Base-by-base conservation (phyloP, 1,284 basidiomycete species). In the Schizophyllum commune region DNA sequence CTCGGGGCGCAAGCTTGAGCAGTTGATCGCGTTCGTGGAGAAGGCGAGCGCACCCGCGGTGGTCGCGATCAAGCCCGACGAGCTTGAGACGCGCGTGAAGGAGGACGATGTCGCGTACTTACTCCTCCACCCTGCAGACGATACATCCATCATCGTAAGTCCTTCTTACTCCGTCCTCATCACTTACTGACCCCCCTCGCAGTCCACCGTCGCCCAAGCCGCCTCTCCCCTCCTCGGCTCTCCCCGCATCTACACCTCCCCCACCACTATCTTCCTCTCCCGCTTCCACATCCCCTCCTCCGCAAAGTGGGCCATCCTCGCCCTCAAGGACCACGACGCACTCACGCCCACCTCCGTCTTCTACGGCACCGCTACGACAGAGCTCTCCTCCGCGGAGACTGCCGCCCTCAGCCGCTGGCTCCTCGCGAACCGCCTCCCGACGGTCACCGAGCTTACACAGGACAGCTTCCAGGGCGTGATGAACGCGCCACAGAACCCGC, bases 51-150 rank as follows among this genome's bases (percentile, higher is more conserved):
- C 80, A 15, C 79, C 83, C 85, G 90, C 65, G 69, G 85, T 79
- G 1, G 77, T 72, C 67, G 69, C 75, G 34, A 72, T 90, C 6
- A 73, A 80, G 33, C 74, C 83, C 15, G 76, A 79, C n/a, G 79
- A 83, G 56, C 64, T 94, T 9, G 76, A 82, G 1, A 67, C 70
- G 0, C 74, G 81, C 7, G 74, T 89, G 1, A 71, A 75, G 1
- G 77, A 83, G 19, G 79, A 89, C 47, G 73, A 84, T 0, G 88
- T 90, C 15, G 73, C 92, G 47, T 94, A 93, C 72, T 76, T 95
- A 2, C 82, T 93, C 32, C 74, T 96, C 6, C 84, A 92, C 67
- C 77, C 83, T 17, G 66, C 71, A 0, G 68, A 75, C 0, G 77
- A 84, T 56, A 68, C 68, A 0, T 64, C 68, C 1, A 66, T 81